Evolutionary conservation across 495 filamentous ascomycete genomes (phyloP).

Genomic region (Zalerion maritima): DNA sequence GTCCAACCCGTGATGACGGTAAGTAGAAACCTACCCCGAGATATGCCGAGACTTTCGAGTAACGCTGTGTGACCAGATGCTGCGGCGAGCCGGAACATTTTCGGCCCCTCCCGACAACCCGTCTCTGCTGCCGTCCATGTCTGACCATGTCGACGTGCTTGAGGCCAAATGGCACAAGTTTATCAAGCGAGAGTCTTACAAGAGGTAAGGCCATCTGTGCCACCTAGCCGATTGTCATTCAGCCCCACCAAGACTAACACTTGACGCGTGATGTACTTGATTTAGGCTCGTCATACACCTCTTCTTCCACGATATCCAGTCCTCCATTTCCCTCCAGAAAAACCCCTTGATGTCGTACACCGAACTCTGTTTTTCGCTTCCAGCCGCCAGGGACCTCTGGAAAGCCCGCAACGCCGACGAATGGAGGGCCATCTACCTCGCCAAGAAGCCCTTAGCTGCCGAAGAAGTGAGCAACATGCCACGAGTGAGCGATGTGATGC

Average conservation of each 20-base stretch:
- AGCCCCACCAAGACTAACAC: neutral
- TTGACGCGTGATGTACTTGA: slow-evolving; percentile 1
- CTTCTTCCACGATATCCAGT: slow-evolving; percentile 39
- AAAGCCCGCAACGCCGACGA: slow-evolving; percentile 30
- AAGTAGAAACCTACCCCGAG: too few species aligned
- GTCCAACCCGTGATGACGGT: slow-evolving; percentile 36
- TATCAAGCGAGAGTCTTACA: slow-evolving; percentile 31
- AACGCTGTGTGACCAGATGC: slow-evolving; percentile 12
- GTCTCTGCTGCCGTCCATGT: slow-evolving; percentile 16
- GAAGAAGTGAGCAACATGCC: too few species aligned
- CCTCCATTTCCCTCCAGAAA: slow-evolving; percentile 33
- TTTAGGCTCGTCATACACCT: slow-evolving; percentile 33
- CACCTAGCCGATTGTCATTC: too few species aligned
- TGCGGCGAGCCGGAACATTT: slow-evolving; percentile 21
- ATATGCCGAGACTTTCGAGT: neutral
- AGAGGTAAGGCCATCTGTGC: too few species aligned
- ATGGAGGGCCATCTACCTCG: slow-evolving; percentile 34
- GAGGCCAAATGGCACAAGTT: slow-evolving; percentile 38
- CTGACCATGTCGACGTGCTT: slow-evolving; percentile 25
- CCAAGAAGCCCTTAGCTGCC: slow-evolving; percentile 5
- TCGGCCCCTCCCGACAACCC: slow-evolving; percentile 2
- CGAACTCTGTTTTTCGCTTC: slow-evolving; percentile 39
- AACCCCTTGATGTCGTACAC: slow-evolving; percentile 41
- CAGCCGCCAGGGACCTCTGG: slow-evolving; percentile 34
- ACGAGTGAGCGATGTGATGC: slow-evolving; percentile 7